phyloP scores from a whole-genome alignment of 2,329 filamentous ascomycete genomes.

The Drechslerella stenobrocha region DNA sequence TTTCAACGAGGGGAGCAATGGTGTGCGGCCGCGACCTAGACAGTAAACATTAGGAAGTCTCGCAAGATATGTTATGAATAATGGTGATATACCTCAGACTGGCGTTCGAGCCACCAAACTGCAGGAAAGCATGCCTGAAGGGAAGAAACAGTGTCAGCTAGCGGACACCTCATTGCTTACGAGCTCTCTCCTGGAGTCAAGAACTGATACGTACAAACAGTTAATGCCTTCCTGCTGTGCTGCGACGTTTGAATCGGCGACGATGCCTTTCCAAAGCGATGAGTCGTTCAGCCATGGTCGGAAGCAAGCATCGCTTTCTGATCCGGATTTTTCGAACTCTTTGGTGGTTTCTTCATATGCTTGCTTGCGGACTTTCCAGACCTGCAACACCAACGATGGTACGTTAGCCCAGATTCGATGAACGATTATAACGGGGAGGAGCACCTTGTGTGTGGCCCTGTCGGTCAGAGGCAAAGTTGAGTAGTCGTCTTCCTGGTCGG shows the following conservation, averaged over 20 bases:
- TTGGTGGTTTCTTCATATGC: constrained; percentile 92
- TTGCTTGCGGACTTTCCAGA: constrained; percentile 95
- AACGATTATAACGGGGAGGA: constrained; percentile 44
- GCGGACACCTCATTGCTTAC: too few relatives aligned
- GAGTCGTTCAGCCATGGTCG: constrained; percentile 84
- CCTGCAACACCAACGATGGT: constrained; percentile 62
- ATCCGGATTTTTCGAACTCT: constrained; percentile 78
- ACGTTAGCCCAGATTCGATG: constrained; percentile 19
- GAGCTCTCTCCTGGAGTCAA: not conserved
- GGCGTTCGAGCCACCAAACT: constrained; percentile 80
- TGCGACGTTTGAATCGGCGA: constrained; percentile 92
- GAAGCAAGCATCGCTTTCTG: constrained; percentile 83
- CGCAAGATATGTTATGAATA: not conserved
- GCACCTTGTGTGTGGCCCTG: constrained; percentile 78
- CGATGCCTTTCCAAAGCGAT: constrained; percentile 85
- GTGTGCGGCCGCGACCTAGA: constrained; percentile 73
- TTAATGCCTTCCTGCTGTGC: constrained; percentile 91
- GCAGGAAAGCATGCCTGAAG: constrained; percentile 69
- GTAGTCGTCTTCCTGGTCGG: constrained; percentile 80
- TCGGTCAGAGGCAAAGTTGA: constrained; percentile 76
- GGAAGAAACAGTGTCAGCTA: constrained; percentile 1
- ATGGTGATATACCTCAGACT: constrained; percentile 66
- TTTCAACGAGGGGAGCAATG: constrained; percentile 80
- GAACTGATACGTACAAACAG: constrained; percentile 66
- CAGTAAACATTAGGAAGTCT: constrained; percentile 2